Conservation (phyloP, 371 early-diverging fungal species). For the Vairimorpha apis region DNA sequence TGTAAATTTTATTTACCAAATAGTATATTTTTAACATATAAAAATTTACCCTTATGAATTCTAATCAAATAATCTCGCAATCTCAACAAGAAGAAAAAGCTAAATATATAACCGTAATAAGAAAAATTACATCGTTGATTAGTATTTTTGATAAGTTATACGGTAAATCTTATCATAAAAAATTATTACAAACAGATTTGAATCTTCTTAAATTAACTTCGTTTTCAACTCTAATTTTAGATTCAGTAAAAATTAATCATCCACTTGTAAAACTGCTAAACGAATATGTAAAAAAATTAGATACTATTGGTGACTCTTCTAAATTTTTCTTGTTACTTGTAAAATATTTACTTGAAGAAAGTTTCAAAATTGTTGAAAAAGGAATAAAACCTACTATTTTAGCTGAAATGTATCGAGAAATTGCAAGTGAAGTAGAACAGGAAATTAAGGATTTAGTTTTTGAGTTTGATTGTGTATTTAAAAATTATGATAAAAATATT, state of each 20-base stretch:
- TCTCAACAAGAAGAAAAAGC: slow-evolving; percentile 40
- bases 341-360: slow-evolving; percentile 47
- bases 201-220: slow-evolving; percentile 36
- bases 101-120: slow-evolving; percentile 11
- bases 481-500: slow-evolving; percentile 20
- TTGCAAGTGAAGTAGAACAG: slow-evolving; percentile 16
- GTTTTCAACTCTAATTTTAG: slow-evolving; percentile 47
- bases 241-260: slow-evolving; percentile 56
- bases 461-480: neutral
- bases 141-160: slow-evolving; percentile 27
- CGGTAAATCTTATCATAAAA: slow-evolving; percentile 20
- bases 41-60: slow-evolving; percentile 20
- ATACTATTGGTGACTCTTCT: slow-evolving; percentile 56
- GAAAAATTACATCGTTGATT: slow-evolving; percentile 6
- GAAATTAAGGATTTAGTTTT: slow-evolving; percentile 22
- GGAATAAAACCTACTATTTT: slow-evolving; percentile 54
- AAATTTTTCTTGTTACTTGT: slow-evolving; percentile 53
- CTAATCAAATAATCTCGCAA: slow-evolving; percentile 19
- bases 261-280: slow-evolving; percentile 57
- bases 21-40: no score
- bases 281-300: slow-evolving; percentile 57
- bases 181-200: slow-evolving; percentile 35
- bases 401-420: slow-evolving; percentile 42
- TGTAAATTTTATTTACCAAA: no score
- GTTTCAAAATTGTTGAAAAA: slow-evolving; percentile 39